Conservation (phyloP, 2,329 filamentous ascomycete species). For the Alternaria triticimaculans region DNA sequence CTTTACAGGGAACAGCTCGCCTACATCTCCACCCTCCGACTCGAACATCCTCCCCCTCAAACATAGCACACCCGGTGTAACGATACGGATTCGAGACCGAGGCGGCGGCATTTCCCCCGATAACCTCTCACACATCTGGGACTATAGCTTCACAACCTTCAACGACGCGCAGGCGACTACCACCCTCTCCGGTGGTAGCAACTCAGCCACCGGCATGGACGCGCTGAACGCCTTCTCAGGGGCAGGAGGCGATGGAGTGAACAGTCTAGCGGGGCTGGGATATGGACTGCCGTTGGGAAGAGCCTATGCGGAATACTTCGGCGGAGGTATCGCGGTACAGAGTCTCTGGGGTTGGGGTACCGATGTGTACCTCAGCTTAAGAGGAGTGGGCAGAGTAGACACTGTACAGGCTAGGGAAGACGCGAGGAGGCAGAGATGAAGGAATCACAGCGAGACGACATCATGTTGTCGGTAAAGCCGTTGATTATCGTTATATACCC, state of each 20-base stretch:
- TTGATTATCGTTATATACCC: conserved; percentile 11
- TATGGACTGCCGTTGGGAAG: conserved; percentile 90
- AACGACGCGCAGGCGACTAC: conserved; percentile 65
- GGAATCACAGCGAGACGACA: not conserved
- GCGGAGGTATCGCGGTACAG: conserved; percentile 92
- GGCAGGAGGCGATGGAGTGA: conserved; percentile 74
- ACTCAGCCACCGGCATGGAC: conserved; percentile 56
- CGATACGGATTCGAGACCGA: conserved; percentile 93
- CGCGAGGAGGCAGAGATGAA: conserved; percentile 6
- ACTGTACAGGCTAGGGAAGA: conserved; percentile 6
- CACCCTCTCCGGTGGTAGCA: conserved; percentile 52
- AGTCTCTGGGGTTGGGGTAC: conserved; percentile 92
- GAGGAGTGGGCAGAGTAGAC: conserved; percentile 62
- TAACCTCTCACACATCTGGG: conserved; percentile 87
- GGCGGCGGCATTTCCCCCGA: conserved; percentile 90
- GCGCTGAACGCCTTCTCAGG: conserved; percentile 78
- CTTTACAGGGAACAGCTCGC: conserved; percentile 34
- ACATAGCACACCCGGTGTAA: conserved; percentile 76
- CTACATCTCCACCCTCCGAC: conserved; percentile 30
- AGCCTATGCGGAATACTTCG: conserved; percentile 98
- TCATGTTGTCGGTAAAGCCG: not conserved
- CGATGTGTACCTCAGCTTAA: conserved; percentile 69
- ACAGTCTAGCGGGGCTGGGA: conserved; percentile 83
- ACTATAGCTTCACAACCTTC: conserved; percentile 97
- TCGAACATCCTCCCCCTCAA: conserved; percentile 54